These are phyloP conservation scores for Ganoderma leucocontextum DNA, from an alignment of 1,284 basidiomycete species.

Conservation along the genomic window DNA sequence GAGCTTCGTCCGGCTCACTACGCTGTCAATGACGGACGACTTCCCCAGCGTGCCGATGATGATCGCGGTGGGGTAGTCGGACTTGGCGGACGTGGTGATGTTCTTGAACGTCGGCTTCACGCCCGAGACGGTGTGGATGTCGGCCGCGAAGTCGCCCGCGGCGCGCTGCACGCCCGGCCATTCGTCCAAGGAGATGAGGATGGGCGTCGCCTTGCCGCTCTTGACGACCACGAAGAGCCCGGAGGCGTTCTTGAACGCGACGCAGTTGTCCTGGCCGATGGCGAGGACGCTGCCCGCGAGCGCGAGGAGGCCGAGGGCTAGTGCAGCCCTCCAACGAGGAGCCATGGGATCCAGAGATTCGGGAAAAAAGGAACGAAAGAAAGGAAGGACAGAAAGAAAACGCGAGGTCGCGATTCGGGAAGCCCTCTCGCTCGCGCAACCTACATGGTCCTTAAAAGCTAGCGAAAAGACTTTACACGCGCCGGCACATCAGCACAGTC, in stretches of 20 bases:
- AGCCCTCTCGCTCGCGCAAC: not conserved
- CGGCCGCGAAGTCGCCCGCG: constrained; percentile 65
- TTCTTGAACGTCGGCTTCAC: constrained; percentile 57
- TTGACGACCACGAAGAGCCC: constrained; percentile 49
- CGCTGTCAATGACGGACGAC: constrained; percentile 61
- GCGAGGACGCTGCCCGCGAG: constrained; percentile 31
- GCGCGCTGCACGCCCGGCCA: constrained; percentile 74
- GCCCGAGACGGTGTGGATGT: constrained; percentile 69
- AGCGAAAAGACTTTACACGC: too few species aligned
- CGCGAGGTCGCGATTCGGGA: not conserved
- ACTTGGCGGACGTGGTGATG: constrained; percentile 42
- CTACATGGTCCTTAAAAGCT: not conserved
- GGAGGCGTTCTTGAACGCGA: constrained; percentile 40
- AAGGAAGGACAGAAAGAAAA: not conserved
- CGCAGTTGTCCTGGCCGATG: constrained; percentile 46
- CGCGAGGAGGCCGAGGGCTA: constrained; percentile 17
- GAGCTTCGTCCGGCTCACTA: constrained; percentile 60
- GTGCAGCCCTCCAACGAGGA: constrained; percentile 5
- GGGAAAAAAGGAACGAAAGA: not conserved
- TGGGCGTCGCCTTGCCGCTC: constrained; percentile 53
- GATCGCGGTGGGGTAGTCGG: constrained; percentile 49
- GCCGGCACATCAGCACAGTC: too few species aligned
- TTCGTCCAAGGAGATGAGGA: constrained; percentile 63
- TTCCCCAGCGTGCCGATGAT: constrained; percentile 72
- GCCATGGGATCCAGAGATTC: not conserved